These are phyloP conservation scores for Paramecium sonneborni DNA, from an alignment of 73 alveolate species.

Conservation along the genomic window DNA sequence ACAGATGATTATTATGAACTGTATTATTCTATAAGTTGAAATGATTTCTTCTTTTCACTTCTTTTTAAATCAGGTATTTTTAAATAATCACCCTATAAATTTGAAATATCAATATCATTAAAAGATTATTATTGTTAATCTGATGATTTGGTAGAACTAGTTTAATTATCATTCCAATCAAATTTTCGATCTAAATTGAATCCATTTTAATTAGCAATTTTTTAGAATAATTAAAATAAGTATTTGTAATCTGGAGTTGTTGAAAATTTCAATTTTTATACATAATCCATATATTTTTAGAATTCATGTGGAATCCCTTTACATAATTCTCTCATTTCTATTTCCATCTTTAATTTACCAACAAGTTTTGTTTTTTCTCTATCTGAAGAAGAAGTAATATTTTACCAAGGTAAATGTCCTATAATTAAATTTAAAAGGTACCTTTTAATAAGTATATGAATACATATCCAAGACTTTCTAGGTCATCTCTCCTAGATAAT, in stretches of 20 bases:
- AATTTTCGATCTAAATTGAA: conserved; percentile 69
- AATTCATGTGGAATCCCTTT: conserved; percentile 67
- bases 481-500: conserved; percentile 86
- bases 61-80: background rate
- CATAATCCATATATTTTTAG: conserved; percentile 67
- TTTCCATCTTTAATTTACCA: conserved; percentile 81
- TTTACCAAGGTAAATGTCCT: conserved; percentile 94
- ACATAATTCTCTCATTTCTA: conserved; percentile 87
- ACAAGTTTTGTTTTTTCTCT: conserved; percentile 90
- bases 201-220: conserved; percentile 67
- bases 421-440: conserved; percentile 67
- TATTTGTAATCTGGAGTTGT: conserved; percentile 86
- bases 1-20: background rate
- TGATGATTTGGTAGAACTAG: conserved; percentile 25
- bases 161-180: conserved; percentile 73
- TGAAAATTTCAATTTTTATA: conserved; percentile 73
- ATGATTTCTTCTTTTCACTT: background rate
- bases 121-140: background rate
- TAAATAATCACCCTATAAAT: background rate
- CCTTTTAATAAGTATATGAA: conserved; percentile 77
- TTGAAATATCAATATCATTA: background rate
- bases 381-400: conserved; percentile 85
- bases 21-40: background rate
- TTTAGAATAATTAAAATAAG: conserved; percentile 72
- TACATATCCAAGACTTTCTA: conserved; percentile 84